Evolutionary conservation across 495 filamentous ascomycete genomes (phyloP), one percentile per base, ranked within the genome.

Genomic region (Xylaria acuta): DNA sequence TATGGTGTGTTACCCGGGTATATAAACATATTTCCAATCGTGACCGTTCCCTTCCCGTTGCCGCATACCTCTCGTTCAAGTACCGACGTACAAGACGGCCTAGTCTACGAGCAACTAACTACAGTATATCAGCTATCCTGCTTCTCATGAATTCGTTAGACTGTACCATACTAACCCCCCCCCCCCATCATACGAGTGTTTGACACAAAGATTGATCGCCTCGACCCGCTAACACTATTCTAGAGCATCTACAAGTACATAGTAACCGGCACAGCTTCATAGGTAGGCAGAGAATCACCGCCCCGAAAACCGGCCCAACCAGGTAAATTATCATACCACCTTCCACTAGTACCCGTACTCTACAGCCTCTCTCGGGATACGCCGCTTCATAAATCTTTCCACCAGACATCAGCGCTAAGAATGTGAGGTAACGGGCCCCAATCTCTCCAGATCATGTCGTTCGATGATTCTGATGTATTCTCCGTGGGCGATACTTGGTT

Each of bases 361-460:
- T 47, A 65, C 16, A 9, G 16, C 41, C 63, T 34, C 63, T 34
- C 20, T 49, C 25, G 27, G 40, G 7, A 41, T 30, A 9, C 6
- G 36, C 32, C 49, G 49, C 38, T 38, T 64, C 32, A 56, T 32
- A 56, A 9, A 22, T 53, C 34, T 41, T 64, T 40, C 69, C 69
- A 71, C 69, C 69, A 71, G 16, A 71, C 16, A 45, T 71, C 69
- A 45, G 59, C 69, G n/a, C 59, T 64, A 45, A 71, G 69, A 64
- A 71, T 71, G 49, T 71, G 56, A 71, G 59, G 59, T 34, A 71
- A 56, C 11, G 59, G 59, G 3, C 69, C 69, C 69, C 69, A 71
- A 20, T 32, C 16, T n/a, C 36, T 25, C 49, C 64, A 67, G 49
- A 20, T 36, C 8, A 22, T 20, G 36, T 64, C 47, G 47, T 43